Evolutionary conservation across 768 basidiomycete species (phyloP), one percentile per base, ranked within the genome.

Genomic region (Phlegmacium glaucopus): DNA sequence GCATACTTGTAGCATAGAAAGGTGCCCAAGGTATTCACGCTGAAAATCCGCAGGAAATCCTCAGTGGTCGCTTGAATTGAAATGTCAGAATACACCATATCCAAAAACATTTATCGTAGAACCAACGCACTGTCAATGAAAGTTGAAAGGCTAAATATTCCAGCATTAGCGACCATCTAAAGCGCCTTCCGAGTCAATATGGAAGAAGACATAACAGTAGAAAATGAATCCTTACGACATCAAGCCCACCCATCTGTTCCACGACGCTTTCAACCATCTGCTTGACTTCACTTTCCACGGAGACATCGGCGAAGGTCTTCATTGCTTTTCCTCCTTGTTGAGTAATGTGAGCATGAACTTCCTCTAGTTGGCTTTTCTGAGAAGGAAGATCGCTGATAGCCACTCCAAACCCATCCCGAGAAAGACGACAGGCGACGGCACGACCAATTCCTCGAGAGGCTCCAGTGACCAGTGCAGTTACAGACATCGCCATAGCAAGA

Each of bases 141-240:
- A 9, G 57, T 49, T 29, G 55, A 59, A 1, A 48, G 44, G 47
- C 44, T 3, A 54, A 16, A 39, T 27, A 72, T 62, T 1, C 74
- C 74, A 4, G 74, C 75, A 56, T 77, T 77, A 4, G 75, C 74
- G 3, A 77, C 65, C 71, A 75, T 71, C 70, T 71, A 48, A 9
- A 30, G 16, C 16, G 11, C 54, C 3, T 3, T 26, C 3, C 13
- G 15, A 15, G 17, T 22, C 16, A 45, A 22, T 6, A 45, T 15
- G 36, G n/a, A 15, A 17, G 35, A n/a, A 8, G 12, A 39, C 35
- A 10, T 9, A 12, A 25, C 5, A 25, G 4, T 26, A n/a, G 9
- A 4, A 12, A 10, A 8, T 26, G 13, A 0, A n/a, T 1, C 50
- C 77, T 49, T 40, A 77, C 78, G 13, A 77, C 75, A 49, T 79